Evolutionary conservation across 345 rosid species (phyloP), one percentile per base, ranked within the genome.

Genomic region (Mangifera indica): DNA sequence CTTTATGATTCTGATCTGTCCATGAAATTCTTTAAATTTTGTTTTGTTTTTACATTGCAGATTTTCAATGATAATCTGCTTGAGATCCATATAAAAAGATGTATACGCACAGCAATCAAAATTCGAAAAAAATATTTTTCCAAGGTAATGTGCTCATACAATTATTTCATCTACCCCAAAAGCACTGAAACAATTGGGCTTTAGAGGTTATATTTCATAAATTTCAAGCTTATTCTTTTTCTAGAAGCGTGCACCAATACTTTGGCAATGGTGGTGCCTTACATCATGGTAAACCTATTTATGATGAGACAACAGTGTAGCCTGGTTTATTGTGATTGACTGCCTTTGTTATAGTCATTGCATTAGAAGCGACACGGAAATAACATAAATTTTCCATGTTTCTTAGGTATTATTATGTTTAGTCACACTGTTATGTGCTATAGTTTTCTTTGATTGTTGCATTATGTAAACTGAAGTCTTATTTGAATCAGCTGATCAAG

Each of bases 41-140:
- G 40, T 32, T 60, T n/a, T 29, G 44, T 29, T 8, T 15, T 4
- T 32, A 26, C 26, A 17, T 69, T 81, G 85, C 90, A 93, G 98
- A 87, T 89, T 77, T 93, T 89, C 79, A 93, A 89, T 88, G 98
- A 89, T 74, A 93, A 89, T 65, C 71, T 82, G 81, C 87, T 91
- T 62, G 89, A 83, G 76, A 83, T 93, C 72, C 86, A 82, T 48
- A 88, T 89, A 56, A 91, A 72, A 77, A 86, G 92, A 71, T 93
- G 97, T 51, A 53, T 91, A 66, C 78, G 82, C 56, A 69, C 87
- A 66, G 97, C 98, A 21, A 89, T 91, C 77, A 91, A 87, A 82
- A 88, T 89, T 63, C 90, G 96, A 69, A 91, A 89, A 83, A 93
- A 89, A 81, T 93, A 88, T 74, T 82, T 87, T 71, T 84, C 82